Conservation (phyloP, 495 filamentous ascomycete genomes). For the Penicillium turbatum region DNA sequence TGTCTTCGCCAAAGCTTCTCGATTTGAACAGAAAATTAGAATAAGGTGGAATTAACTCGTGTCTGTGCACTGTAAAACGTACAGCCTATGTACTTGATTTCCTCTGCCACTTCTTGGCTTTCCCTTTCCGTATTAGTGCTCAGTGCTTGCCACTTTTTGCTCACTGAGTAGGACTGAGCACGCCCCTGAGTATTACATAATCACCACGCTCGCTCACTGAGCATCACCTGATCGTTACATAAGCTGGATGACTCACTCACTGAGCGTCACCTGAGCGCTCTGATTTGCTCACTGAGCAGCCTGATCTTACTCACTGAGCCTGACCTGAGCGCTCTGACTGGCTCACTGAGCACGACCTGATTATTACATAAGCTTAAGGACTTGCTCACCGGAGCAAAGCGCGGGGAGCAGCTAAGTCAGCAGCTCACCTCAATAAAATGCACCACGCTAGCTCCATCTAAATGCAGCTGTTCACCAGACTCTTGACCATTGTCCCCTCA, state of each 20-base stretch:
- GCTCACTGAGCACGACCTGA: not conserved
- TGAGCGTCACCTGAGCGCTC: slow-evolving; percentile 1
- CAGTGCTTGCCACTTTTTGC: slow-evolving; percentile 11
- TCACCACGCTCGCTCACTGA: too few species aligned
- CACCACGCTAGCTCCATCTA: slow-evolving; percentile 2
- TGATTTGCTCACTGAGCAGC: not conserved
- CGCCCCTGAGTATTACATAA: too few species aligned
- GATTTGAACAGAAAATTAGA: too few species aligned
- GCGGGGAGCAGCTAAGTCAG: slow-evolving; percentile 9
- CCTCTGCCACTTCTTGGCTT: slow-evolving; percentile 13
- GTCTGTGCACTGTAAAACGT: too few species aligned
- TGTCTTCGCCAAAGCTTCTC: too few species aligned
- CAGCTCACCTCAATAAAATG: slow-evolving; percentile 12
- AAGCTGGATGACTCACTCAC: not conserved
- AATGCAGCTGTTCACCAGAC: slow-evolving; percentile 4
- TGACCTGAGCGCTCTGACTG: not conserved
- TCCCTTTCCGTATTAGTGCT: slow-evolving; percentile 12
- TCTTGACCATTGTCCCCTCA: slow-evolving; percentile 9
- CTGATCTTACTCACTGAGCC: not conserved
- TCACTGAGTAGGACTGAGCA: slow-evolving; percentile 9
- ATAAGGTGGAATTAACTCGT: too few species aligned
- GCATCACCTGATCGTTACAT: not conserved
- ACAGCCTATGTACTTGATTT: slow-evolving; percentile 8
- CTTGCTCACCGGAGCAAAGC: not conserved
- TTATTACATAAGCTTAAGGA: not conserved